These are phyloP conservation scores for Cryphonectria radicalis DNA, from an alignment of 2,329 filamentous ascomycete genomes.

Conservation along the genomic window DNA sequence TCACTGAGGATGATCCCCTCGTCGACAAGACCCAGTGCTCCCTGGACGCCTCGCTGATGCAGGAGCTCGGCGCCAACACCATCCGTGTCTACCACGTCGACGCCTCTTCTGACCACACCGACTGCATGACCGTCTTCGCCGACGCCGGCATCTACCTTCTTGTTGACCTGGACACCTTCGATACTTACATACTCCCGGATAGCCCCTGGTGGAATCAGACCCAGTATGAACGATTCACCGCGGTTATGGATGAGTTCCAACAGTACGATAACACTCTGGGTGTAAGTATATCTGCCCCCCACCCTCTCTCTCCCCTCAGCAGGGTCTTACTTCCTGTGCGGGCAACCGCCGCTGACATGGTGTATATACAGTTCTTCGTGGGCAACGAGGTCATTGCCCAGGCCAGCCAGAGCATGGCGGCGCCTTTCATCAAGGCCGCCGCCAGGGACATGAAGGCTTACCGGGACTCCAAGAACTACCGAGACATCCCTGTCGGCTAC, in stretches of 20 bases:
- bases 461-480: conserved; percentile 74
- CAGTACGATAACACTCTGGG: conserved; percentile 79
- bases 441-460: conserved; percentile 83
- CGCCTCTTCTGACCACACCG: conserved; percentile 68
- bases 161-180: conserved; percentile 79
- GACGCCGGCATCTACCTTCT: conserved; percentile 83
- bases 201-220: conserved; percentile 71
- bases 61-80: conserved; percentile 77
- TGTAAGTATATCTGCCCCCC: background rate
- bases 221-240: conserved; percentile 69
- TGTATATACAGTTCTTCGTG: conserved; percentile 65
- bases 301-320: background rate
- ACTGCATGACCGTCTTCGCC: conserved; percentile 80
- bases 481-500: conserved; percentile 83
- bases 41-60: conserved; percentile 77
- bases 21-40: conserved; percentile 75
- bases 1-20: conserved; percentile 70
- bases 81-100: conserved; percentile 92
- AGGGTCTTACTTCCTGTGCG: background rate
- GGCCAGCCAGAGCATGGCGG: conserved; percentile 62
- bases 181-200: conserved; percentile 67
- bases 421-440: conserved; percentile 83
- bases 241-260: conserved; percentile 78
- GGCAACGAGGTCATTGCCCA: conserved; percentile 84
- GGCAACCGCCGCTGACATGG: background rate